phyloP scores from a whole-genome alignment of 768 basidiomycete genomes.

The Collybia sordida region DNA sequence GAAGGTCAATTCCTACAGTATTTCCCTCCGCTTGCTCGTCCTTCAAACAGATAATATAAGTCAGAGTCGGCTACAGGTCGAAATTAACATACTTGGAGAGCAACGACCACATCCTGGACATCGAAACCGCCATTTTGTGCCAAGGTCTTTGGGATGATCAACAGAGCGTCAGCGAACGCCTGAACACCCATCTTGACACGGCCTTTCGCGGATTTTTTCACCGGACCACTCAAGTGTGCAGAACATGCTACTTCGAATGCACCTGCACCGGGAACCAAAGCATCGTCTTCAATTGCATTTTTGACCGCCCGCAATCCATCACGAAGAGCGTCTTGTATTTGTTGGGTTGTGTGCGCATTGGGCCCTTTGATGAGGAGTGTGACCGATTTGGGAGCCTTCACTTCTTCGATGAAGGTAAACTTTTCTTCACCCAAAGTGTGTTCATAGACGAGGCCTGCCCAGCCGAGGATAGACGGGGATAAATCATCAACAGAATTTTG shows the following conservation, averaged over 20 bases:
- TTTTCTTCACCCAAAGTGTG: slow-evolving; percentile 99
- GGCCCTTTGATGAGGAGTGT: slow-evolving; percentile 98
- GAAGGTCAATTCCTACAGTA: slow-evolving; percentile 85
- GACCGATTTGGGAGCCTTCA: slow-evolving; percentile 91
- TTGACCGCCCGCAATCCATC: slow-evolving; percentile 96
- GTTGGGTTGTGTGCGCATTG: slow-evolving; percentile 92
- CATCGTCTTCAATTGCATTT: slow-evolving; percentile 91
- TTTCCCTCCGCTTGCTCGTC: slow-evolving; percentile 96
- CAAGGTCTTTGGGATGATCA: slow-evolving; percentile 95
- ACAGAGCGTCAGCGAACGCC: slow-evolving; percentile 92
- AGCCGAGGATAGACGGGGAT: slow-evolving; percentile 86
- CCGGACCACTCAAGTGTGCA: slow-evolving; percentile 71
- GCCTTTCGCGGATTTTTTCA: slow-evolving; percentile 89
- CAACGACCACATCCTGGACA: slow-evolving; percentile 92
- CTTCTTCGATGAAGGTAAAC: slow-evolving; percentile 96
- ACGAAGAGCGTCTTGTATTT: slow-evolving; percentile 97
- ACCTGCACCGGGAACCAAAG: slow-evolving; percentile 92
- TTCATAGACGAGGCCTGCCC: slow-evolving; percentile 98
- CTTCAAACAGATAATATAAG: slow-evolving; percentile 31
- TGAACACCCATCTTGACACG: slow-evolving; percentile 96
- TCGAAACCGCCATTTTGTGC: slow-evolving; percentile 97
- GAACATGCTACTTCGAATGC: slow-evolving; percentile 96
- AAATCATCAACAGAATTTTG: slow-evolving; percentile 99
- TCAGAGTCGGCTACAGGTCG: neutral
- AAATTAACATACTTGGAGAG: slow-evolving; percentile 63